These are phyloP conservation scores for Pichia sp. DNA, from an alignment of 1,139 yeast species.

Conservation along the genomic window DNA sequence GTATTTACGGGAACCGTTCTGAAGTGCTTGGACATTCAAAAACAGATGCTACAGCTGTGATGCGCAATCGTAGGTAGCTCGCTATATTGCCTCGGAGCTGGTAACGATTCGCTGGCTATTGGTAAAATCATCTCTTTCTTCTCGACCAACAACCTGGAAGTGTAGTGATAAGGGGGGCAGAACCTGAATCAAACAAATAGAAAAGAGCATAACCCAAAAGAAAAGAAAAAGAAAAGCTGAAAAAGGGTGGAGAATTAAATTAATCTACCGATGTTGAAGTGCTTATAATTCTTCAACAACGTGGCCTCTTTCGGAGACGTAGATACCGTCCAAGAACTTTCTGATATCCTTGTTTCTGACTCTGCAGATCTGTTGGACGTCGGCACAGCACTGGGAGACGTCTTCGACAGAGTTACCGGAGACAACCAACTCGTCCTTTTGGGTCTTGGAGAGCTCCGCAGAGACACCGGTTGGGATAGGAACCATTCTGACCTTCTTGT, in stretches of 20 bases:
- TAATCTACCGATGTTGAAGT: conserved; percentile 3
- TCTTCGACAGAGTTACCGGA: conserved; percentile 96
- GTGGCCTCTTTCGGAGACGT: conserved; percentile 94
- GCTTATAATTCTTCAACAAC: conserved; percentile 55
- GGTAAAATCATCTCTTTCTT: conserved; percentile 1
- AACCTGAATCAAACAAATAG: conserved; percentile 5
- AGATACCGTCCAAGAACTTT: conserved; percentile 99
- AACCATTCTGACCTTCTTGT: conserved; percentile 89
- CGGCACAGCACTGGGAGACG: conserved; percentile 98
- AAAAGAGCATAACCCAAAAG: conserved; percentile 33
- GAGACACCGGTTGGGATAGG: conserved; percentile 85
- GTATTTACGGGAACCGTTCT: conserved; percentile 2
- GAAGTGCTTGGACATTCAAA: conserved; percentile 17
- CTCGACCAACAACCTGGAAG: conserved; percentile 8
- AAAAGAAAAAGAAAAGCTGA: conserved; percentile 16
- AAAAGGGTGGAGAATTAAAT: conserved; percentile 6
- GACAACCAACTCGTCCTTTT: conserved; percentile 91
- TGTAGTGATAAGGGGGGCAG: conserved; percentile 3
- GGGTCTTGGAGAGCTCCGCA: conserved; percentile 73
- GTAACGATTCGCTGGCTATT: conserved; percentile 45
- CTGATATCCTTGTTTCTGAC: conserved; percentile 99
- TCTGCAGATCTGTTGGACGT: conserved; percentile 96
- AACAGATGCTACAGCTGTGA: conserved; percentile 11
- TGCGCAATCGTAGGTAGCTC: conserved; percentile 61
- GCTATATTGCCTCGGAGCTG: conserved; percentile 45